Percentiles rank a stretch among this genome's conserved stretches.
Evolutionary conservation across 2,329 filamentous ascomycete genomes (phyloP).

Genomic region (Clarireedia paspali): DNA sequence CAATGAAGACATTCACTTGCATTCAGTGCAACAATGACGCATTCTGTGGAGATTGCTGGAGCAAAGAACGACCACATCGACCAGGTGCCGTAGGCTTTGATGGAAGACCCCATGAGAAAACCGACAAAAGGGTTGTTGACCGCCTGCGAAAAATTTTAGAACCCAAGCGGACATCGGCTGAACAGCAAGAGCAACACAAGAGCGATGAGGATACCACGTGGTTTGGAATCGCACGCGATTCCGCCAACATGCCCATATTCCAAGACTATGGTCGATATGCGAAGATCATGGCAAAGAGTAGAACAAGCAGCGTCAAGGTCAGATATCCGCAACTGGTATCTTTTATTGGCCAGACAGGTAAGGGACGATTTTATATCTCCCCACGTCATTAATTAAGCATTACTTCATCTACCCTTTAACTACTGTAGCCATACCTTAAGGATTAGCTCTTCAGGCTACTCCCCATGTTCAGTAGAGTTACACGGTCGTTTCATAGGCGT

Average conservation of each 20-base stretch:
- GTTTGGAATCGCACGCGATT: constrained; percentile 29
- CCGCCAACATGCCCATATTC: constrained; percentile 28
- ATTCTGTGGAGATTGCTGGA: constrained; percentile 16
- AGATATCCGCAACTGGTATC: constrained; percentile 28
- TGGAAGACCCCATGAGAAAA: constrained; percentile 32
- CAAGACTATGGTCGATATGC: constrained; percentile 39
- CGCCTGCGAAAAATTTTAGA: constrained; percentile 25
- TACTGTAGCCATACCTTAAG: no score
- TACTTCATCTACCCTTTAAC: no score
- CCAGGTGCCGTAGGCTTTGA: constrained; percentile 16
- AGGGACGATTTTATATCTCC: constrained; percentile 15
- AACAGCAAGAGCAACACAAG: constrained; percentile 21
- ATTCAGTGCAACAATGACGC: neutral
- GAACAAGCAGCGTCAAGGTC: constrained; percentile 21
- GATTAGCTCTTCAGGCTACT: no score
- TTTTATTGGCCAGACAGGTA: constrained; percentile 20
- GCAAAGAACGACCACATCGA: constrained; percentile 9
- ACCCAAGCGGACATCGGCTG: constrained; percentile 17
- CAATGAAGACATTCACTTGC: neutral
- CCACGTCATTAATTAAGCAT: constrained; percentile 21
- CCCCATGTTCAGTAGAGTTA: no score
- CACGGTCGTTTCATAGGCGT: no score
- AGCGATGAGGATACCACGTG: constrained; percentile 32
- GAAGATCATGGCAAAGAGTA: constrained; percentile 31
- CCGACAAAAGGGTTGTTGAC: constrained; percentile 24